Evolutionary conservation across 2,329 filamentous ascomycete species (phyloP).

Genomic region (Fusarium sp.): DNA sequence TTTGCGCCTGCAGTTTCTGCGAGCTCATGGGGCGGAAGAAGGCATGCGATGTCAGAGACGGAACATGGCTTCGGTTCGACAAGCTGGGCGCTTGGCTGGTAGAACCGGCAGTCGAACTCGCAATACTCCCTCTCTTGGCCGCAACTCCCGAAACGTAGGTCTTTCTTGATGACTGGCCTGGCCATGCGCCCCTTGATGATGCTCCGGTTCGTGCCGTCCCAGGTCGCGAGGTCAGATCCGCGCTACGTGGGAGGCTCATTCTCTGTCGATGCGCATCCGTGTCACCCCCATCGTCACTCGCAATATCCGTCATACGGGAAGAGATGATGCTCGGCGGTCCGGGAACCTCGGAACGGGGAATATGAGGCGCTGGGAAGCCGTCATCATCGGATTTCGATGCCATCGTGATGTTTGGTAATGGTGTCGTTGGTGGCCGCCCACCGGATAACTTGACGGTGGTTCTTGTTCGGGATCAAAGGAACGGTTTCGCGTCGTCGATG

Average conservation of each 20-base stretch:
- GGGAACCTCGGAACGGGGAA: conserved; percentile 59
- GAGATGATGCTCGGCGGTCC: conserved; percentile 78
- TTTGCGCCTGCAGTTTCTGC: conserved; percentile 91
- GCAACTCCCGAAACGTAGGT: conserved; percentile 60
- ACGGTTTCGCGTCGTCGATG: conserved; percentile 21
- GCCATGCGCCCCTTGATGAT: conserved; percentile 64
- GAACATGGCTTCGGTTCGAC: conserved; percentile 88
- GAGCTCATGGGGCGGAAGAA: conserved; percentile 99
- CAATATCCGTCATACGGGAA: conserved; percentile 79
- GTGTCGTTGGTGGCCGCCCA: conserved; percentile 35
- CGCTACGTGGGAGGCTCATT: conserved; percentile 54
- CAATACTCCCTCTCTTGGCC: conserved; percentile 61
- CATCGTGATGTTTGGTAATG: conserved; percentile 52
- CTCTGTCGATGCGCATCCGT: conserved; percentile 51
- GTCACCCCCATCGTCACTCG: conserved; percentile 69
- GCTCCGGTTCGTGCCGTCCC: conserved; percentile 68
- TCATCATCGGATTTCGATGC: conserved; percentile 58
- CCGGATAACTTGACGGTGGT: conserved; percentile 28
- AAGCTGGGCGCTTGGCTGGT: conserved; percentile 71
- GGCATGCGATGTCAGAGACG: conserved; percentile 88
- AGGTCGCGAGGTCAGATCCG: conserved; percentile 66
- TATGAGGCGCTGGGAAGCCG: conserved; percentile 58
- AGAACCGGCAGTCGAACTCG: conserved; percentile 65
- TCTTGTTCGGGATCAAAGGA: conserved; percentile 19
- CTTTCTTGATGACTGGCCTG: conserved; percentile 71